A percentile compares a stretch with the other conserved stretches of the same genome.
phyloP scores from a whole-genome alignment of 495 filamentous ascomycete genomes.

The Tuber umbilicatum region DNA sequence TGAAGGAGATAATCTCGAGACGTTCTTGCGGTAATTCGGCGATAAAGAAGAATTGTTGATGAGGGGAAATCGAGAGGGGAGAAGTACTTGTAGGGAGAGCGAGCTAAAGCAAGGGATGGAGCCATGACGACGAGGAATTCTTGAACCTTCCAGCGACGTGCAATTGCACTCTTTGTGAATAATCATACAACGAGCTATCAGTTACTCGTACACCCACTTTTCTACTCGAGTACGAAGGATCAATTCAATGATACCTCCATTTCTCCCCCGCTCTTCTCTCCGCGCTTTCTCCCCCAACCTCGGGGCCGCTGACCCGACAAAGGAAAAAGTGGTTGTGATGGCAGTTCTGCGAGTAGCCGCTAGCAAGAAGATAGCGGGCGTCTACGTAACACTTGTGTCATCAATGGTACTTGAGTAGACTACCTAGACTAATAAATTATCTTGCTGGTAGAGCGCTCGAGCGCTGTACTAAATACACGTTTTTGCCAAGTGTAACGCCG shows the following conservation, averaged over 20 bases:
- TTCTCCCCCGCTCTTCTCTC: background rate
- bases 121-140: background rate
- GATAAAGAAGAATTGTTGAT: constrained; percentile 2
- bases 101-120: background rate
- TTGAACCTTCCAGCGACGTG: background rate
- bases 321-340: background rate
- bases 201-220: background rate
- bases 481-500: no score
- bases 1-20: constrained; percentile 1
- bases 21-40: constrained; percentile 3
- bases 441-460: no score
- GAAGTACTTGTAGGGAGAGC: background rate
- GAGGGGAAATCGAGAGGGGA: background rate
- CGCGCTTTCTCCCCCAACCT: background rate
- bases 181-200: constrained; percentile 10
- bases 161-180: constrained; percentile 5
- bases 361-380: no score
- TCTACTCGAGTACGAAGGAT: background rate
- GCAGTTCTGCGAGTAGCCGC: background rate
- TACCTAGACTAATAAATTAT: no score
- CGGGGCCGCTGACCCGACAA: background rate
- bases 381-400: no score
- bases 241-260: background rate
- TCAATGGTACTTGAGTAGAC: no score
- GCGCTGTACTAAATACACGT: no score